phyloP scores from a whole-genome alignment of 2,329 filamentous ascomycete species.

The Epichloe gansuensis region DNA sequence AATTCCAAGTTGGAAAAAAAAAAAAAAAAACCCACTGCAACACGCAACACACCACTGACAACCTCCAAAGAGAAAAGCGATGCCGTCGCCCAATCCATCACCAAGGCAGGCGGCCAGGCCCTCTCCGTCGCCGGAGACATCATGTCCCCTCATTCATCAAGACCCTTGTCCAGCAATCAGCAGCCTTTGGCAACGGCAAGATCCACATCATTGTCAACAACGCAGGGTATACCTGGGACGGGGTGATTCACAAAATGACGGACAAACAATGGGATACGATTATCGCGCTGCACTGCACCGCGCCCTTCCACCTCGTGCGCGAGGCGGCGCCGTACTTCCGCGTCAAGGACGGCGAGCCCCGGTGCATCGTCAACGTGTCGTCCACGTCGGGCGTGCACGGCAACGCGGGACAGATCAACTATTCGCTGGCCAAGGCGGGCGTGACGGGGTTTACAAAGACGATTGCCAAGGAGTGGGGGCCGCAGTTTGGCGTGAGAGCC shows the following conservation, averaged over 20 bases:
- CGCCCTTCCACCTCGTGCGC: constrained; percentile 73
- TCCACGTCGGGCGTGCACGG: constrained; percentile 74
- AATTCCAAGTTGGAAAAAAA: not conserved
- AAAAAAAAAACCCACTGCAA: not conserved
- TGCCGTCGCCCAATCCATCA: constrained; percentile 59
- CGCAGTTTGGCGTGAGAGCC: constrained; percentile 64
- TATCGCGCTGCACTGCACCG: constrained; percentile 69
- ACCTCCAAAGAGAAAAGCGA: constrained; percentile 42
- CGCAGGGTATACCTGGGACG: constrained; percentile 87
- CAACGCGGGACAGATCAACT: constrained; percentile 87
- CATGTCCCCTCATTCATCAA: constrained; percentile 58
- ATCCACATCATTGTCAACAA: constrained; percentile 90
- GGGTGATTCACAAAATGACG: constrained; percentile 82
- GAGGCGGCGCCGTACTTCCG: constrained; percentile 78
- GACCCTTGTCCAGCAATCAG: constrained; percentile 59
- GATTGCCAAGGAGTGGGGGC: constrained; percentile 87
- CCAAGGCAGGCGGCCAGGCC: constrained; percentile 50
- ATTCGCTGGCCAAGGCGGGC: constrained; percentile 74
- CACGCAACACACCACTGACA: no score
- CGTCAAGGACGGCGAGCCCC: constrained; percentile 67
- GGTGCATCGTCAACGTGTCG: constrained; percentile 74
- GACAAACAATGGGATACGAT: constrained; percentile 91
- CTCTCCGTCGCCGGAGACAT: constrained; percentile 68
- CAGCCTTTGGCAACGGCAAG: constrained; percentile 73
- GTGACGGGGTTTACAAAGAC: constrained; percentile 76